These are phyloP conservation scores for Podaxis pistillaris DNA, from an alignment of 768 basidiomycete species.

Conservation along the genomic window DNA sequence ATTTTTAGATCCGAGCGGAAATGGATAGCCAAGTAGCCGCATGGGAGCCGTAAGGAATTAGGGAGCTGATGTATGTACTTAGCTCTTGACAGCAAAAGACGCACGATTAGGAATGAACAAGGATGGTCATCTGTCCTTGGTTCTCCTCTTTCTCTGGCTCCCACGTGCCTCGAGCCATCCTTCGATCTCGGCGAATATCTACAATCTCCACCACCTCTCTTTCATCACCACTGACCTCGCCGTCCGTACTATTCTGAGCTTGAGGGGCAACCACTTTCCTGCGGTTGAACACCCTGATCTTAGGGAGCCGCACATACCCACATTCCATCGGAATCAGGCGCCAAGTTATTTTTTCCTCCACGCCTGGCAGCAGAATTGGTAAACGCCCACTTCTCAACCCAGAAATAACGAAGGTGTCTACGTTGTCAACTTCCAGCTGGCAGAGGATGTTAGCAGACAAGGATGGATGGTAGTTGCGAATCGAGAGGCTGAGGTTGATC, in stretches of 20 bases:
- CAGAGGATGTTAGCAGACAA: conserved; percentile 70
- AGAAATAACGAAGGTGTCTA: conserved; percentile 79
- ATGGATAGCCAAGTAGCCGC: too few relatives aligned
- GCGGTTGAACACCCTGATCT: conserved; percentile 55
- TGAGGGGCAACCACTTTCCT: conserved; percentile 34
- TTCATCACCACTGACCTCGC: conserved; percentile 43
- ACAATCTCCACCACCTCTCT: conserved; percentile 52
- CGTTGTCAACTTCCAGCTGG: conserved; percentile 64
- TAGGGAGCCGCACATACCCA: conserved; percentile 62
- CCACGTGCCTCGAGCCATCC: conserved; percentile 2
- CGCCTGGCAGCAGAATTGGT: conserved; percentile 71
- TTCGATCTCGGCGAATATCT: conserved; percentile 45
- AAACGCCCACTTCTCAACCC: conserved; percentile 68
- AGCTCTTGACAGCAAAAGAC: neutral
- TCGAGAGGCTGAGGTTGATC: conserved; percentile 48
- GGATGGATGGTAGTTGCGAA: conserved; percentile 64
- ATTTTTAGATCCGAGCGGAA: too few relatives aligned
- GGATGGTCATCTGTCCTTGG: conserved; percentile 24
- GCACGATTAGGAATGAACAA: conserved; percentile 31
- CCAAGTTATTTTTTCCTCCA: conserved; percentile 67
- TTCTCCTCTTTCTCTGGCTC: neutral
- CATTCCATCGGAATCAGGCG: conserved; percentile 72
- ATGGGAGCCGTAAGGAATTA: too few relatives aligned
- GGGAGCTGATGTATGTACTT: too few relatives aligned
- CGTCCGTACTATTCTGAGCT: conserved; percentile 34